Evolutionary conservation across 768 basidiomycete genomes (phyloP), one percentile per base, ranked within the genome.

Genomic region (Pholiota molesta): DNA sequence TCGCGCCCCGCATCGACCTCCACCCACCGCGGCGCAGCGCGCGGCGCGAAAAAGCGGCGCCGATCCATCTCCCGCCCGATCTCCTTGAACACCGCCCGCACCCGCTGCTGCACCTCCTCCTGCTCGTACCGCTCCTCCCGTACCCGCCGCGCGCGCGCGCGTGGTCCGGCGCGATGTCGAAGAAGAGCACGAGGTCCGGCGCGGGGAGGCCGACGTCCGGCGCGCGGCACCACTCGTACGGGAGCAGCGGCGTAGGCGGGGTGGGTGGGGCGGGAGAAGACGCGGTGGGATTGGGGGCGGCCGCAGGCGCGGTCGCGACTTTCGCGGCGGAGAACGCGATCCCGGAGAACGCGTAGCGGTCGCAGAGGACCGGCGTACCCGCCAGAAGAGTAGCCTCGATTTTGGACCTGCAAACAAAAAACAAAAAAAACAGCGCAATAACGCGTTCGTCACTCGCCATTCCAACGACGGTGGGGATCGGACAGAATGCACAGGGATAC

Each of bases 291-390:
- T 29, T 9, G 14, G 52, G 5, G 11, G 17, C 13, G n/a, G 58
- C 66, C 10, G 33, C 37, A 19, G 64, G 21, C 59, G 61, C 51
- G 13, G 71, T 89, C 17, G 61, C 52, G 13, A 72, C 79, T 66
- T 90, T 89, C 17, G 88, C 80, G 1, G 84, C 82, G 14, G 89
- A 90, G 73, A 98, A 99, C 1, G 94, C 95, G 65, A 95, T 89
- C 0, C 97, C 97, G 2, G 96, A 99, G 76, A 98, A 99, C 1
- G 95, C 93, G 72, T 99, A 99, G 45, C 97, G 84, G 73, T 99
- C 97, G 69, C 92, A 94, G 49, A 99, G 75, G 70, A 99, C 79
- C 0, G 86, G 84, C 3, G 86, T 90, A 0, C 95, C 94, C 0
- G 78, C 69, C 0, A 73, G 73, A 2, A 97, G 80, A 23, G 85